A percentile compares a stretch with the other conserved stretches of the same genome.
Conservation (phyloP, 2,329 filamentous ascomycete species). For the Lachnellula hyalina region DNA sequence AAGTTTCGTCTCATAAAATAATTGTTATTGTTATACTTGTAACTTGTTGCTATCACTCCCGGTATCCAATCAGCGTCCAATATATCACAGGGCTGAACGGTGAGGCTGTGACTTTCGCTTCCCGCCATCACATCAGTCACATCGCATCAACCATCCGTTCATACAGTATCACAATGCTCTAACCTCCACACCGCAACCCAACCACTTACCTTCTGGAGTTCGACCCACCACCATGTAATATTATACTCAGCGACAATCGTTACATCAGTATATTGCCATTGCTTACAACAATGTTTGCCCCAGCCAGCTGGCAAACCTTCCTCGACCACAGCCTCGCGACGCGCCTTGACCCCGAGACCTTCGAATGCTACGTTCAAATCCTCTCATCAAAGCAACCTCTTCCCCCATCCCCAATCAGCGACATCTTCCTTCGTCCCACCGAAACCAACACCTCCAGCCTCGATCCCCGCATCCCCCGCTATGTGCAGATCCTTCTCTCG, state of each 20-base stretch:
- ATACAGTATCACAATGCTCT: neutral
- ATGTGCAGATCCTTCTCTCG: conserved; percentile 50
- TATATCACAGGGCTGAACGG: conserved; percentile 6
- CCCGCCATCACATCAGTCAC: neutral
- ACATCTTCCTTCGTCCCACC: conserved; percentile 53
- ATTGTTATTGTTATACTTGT: neutral
- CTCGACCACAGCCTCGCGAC: conserved; percentile 44
- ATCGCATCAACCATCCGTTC: neutral
- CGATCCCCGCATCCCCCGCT: conserved; percentile 55
- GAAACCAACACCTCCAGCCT: conserved; percentile 40
- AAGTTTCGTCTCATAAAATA: neutral
- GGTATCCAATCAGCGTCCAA: neutral
- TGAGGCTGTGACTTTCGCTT: conserved; percentile 2
- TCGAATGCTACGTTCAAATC: conserved; percentile 46
- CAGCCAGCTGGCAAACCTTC: conserved; percentile 33
- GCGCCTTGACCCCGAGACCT: conserved; percentile 49
- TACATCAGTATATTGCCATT: no score
- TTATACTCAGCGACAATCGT: no score
- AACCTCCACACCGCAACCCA: no score
- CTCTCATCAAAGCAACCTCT: conserved; percentile 49
- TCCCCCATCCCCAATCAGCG: conserved; percentile 46
- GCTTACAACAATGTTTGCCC: conserved; percentile 7
- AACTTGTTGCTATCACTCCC: neutral
- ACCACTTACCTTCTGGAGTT: no score
- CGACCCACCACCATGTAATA: no score